Evolutionary conservation across 179 eudicot genomes (phyloP), one percentile per base, ranked within the genome.

Genomic region (Monotropa hypopitys): DNA sequence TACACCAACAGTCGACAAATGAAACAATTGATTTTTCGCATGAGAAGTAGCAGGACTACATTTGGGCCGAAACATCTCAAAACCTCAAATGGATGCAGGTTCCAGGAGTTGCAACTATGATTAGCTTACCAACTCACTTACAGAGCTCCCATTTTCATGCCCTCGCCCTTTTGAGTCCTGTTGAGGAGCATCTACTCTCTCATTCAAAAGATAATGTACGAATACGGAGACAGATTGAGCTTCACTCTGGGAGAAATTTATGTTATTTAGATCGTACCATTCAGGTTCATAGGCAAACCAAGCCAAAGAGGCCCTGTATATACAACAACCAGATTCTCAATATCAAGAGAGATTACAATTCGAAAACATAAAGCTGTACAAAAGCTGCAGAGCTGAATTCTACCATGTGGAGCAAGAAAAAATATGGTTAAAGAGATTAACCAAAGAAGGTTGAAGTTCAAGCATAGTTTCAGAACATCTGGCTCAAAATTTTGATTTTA

Each of bases 281-380:
- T 93, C 98, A 76, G 99, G 96, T 81, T 89, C 91, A 80, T 83
- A 86, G 74, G 97, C 88, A 87, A 96, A 96, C 98, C 98, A 96
- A 69, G 98, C 99, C 81, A 96, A 88, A 75, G 92, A 83, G 76
- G 96, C 85, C 85, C 99, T 96, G 94, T 76, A 85, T 43, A 16
- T 51, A 21, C 42, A 45, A 50, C 54, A 74, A 66, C 38, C 75
- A 0, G 21, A 23, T 21, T 10, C 2, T 56, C 26, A 72, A 46
- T 13, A 4, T 49, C 43, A 59, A 66, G 45, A 67, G 50, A 76
- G 23, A 67, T 10, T 15, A 56, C n/a, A 70, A 7, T 56, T 56
- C 28, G 4, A 53, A 40, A 13, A 56, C 21, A 45, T 0, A n/a
- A 70, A n/a, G 26, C 26, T 12, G 15, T 7, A 69, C 43, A 51